Evolutionary conservation across 148 eudicot species (phyloP), one percentile per base, ranked within the genome.

Genomic region (Fagopyrum esculentum): DNA sequence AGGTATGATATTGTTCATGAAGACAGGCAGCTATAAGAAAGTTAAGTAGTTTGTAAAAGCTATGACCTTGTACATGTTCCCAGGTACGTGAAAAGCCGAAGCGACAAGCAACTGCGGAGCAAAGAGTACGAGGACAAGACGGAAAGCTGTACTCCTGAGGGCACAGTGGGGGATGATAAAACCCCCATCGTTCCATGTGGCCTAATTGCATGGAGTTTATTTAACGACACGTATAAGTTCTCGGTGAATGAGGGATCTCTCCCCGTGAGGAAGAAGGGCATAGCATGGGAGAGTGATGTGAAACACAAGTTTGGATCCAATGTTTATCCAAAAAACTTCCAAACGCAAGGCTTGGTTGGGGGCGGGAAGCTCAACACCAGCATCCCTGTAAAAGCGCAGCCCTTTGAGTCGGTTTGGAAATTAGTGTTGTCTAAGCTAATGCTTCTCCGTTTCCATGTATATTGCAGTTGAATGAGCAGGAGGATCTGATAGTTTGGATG

Each of bases 401-500:
- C 56, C 26, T 70, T 70, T 15, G 30, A 45, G 1, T 71, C 19
- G 8, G 6, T 46, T 15, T 71, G 46, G 35, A 47, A 35, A 35
- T 35, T 35, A 35, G 40, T 12, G 59, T 54, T 1, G 55, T 15
- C 22, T 43, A 54, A 10, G 40, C 40, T 35, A 49, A 44, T 57
- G 47, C 10, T 55, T 64, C 17, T 22, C 7, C 17, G 50, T 19
- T 48, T 15, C 64, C 30, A 19, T 56, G 17, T 76, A 47, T 79
- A 46, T 19, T 78, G 82, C 86, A 94, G 98, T 83, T 94, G 75
- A 88, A 81, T 73, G 79, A 91, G 46, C 98, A 94, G 83, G 93
- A 87, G 78, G 96, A 94, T 78, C 96, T 94, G 75, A 89, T 91
- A 26, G 98, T 94, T n/a, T 93, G 98, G 98, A 91, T 93, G 98